These are phyloP conservation scores for Hypoxylon sp. DNA, from an alignment of 2,329 filamentous ascomycete species.

Conservation along the genomic window DNA sequence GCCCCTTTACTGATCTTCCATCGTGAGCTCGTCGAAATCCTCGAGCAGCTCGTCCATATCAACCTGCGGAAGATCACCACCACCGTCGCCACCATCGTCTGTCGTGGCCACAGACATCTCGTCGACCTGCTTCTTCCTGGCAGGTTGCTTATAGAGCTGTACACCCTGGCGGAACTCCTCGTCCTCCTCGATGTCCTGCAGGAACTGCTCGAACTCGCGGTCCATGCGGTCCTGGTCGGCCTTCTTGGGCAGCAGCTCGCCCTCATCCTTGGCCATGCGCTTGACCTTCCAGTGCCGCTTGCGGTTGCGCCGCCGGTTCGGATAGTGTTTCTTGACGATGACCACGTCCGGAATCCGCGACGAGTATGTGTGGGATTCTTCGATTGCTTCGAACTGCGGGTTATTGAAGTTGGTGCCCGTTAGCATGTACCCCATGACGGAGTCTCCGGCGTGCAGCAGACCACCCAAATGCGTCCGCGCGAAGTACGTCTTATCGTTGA, in stretches of 20 bases:
- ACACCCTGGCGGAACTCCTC: slow-evolving; percentile 85
- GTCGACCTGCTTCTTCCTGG: slow-evolving; percentile 65
- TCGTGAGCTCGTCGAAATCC: slow-evolving; percentile 89
- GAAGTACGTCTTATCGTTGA: slow-evolving; percentile 89
- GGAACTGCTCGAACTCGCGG: slow-evolving; percentile 95
- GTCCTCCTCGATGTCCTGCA: slow-evolving; percentile 97
- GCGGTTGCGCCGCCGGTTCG: slow-evolving; percentile 81
- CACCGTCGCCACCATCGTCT: slow-evolving; percentile 69
- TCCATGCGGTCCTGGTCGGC: slow-evolving; percentile 89
- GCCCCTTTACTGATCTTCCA: slow-evolving; percentile 65
- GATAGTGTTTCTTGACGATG: slow-evolving; percentile 97
- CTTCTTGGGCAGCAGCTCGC: slow-evolving; percentile 86
- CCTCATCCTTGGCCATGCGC: slow-evolving; percentile 91
- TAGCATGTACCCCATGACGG: slow-evolving; percentile 93
- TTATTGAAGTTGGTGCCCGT: slow-evolving; percentile 67
- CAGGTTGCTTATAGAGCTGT: slow-evolving; percentile 82
- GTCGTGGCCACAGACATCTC: slow-evolving; percentile 76
- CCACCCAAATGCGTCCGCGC: slow-evolving; percentile 89
- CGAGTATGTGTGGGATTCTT: slow-evolving; percentile 79
- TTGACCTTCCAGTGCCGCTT: slow-evolving; percentile 92
- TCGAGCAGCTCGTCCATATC: slow-evolving; percentile 87
- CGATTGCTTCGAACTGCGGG: slow-evolving; percentile 66
- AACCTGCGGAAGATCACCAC: slow-evolving; percentile 74
- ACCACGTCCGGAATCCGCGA: slow-evolving; percentile 90
- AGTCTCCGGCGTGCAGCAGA: slow-evolving; percentile 88